Conservation (phyloP, 305 asterid genomes). For the Fraxinus dipetala region DNA sequence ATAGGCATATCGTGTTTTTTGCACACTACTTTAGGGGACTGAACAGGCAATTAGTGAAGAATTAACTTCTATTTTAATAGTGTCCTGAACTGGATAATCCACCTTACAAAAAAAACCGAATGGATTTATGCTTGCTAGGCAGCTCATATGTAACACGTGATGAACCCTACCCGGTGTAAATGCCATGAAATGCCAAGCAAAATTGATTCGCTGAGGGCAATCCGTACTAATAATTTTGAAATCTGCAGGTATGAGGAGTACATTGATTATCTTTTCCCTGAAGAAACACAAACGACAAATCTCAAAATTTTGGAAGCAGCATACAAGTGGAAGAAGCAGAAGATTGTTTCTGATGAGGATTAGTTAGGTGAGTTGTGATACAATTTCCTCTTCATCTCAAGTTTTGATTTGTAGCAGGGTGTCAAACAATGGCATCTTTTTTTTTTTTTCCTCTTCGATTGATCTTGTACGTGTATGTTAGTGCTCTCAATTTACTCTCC, state of each 20-base stretch:
- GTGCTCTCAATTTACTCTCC: not conserved
- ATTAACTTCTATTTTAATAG: not conserved
- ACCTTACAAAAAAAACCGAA: not conserved
- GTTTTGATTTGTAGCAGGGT: not conserved
- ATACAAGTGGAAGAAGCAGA: constrained; percentile 85
- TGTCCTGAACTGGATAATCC: not conserved
- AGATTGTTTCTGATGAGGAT: constrained; percentile 47
- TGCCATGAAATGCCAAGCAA: not conserved
- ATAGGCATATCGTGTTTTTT: not conserved
- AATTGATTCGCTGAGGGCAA: not conserved
- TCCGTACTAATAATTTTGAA: constrained; percentile 19
- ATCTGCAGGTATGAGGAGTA: constrained; percentile 75
- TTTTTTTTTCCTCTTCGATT: no score
- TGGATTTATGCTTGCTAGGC: not conserved
- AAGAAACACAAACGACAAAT: constrained; percentile 64
- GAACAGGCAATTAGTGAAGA: not conserved
- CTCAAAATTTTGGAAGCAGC: constrained; percentile 88
- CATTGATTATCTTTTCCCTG: constrained; percentile 82
- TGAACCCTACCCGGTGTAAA: not conserved
- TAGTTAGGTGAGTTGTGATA: constrained; percentile 16
- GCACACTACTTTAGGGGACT: not conserved
- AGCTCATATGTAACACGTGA: not conserved
- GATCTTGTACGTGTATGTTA: not conserved
- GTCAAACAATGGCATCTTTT: not conserved
- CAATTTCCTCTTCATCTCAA: not conserved